Evolutionary conservation across 768 basidiomycete genomes (phyloP).

Genomic region (Megacollybia marginata): DNA sequence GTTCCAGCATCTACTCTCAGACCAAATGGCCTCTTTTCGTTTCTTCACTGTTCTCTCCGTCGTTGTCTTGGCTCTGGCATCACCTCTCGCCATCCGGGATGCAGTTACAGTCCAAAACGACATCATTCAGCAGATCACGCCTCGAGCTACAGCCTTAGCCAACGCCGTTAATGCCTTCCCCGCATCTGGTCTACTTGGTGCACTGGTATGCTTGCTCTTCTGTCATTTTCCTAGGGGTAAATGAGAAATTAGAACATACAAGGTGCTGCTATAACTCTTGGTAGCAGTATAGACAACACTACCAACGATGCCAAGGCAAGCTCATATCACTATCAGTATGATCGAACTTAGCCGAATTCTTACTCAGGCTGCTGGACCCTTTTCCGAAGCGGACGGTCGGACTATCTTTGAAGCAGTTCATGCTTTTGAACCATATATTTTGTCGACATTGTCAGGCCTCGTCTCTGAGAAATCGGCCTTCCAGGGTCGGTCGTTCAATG

Average conservation of each 20-base stretch:
- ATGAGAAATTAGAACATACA: conserved; percentile 17
- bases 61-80: neutral
- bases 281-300: conserved; percentile 12
- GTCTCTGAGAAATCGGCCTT: conserved; percentile 21
- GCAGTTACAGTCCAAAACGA: neutral
- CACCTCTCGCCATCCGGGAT: neutral
- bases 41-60: neutral
- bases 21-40: neutral
- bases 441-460: conserved; percentile 14
- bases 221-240: neutral
- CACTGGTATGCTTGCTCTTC: neutral
- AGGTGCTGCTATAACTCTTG: conserved; percentile 12
- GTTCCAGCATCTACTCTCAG: too few relatives aligned
- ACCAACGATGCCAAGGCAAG: conserved; percentile 21
- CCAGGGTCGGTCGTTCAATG: neutral
- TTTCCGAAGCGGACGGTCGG: conserved; percentile 18
- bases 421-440: conserved; percentile 20
- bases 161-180: neutral
- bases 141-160: neutral
- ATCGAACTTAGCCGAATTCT: neutral
- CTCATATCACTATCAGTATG: neutral
- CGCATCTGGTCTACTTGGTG: neutral
- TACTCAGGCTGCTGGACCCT: conserved; percentile 14
- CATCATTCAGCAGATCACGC: neutral
- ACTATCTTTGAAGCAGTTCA: conserved; percentile 15